These are phyloP conservation scores for Trichophyton benhamiae DNA, from an alignment of 2,329 filamentous ascomycete genomes.

Conservation along the genomic window DNA sequence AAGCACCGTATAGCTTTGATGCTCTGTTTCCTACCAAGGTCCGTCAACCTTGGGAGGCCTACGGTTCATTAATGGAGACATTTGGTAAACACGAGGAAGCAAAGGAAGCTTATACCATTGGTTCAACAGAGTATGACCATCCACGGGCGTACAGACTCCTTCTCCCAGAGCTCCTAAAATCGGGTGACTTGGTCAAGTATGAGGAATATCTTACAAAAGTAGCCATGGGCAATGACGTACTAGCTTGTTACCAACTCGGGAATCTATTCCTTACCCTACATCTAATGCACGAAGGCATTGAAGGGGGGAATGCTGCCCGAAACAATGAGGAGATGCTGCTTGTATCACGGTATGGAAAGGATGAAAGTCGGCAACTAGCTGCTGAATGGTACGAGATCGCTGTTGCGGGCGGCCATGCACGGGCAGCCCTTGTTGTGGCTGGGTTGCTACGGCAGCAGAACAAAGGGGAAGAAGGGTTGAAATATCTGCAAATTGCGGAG, in stretches of 20 bases:
- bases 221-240: slow-evolving; percentile 20
- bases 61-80: slow-evolving; percentile 16
- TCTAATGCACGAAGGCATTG: slow-evolving; percentile 9
- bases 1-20: neutral
- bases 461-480: slow-evolving; percentile 8
- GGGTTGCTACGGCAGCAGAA: slow-evolving; percentile 22
- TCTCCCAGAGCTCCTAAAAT: slow-evolving; percentile 17
- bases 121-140: slow-evolving; percentile 23
- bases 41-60: slow-evolving; percentile 21
- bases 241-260: slow-evolving; percentile 24
- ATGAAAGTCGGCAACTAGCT: slow-evolving; percentile 17
- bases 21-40: slow-evolving; percentile 4
- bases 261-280: slow-evolving; percentile 25
- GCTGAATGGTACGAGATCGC: slow-evolving; percentile 27
- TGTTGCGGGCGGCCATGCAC: slow-evolving; percentile 11
- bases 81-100: slow-evolving; percentile 11
- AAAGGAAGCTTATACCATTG: slow-evolving; percentile 18
- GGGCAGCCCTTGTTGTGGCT: slow-evolving; percentile 20
- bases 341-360: slow-evolving; percentile 2
- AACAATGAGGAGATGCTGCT: slow-evolving; percentile 1
- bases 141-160: slow-evolving; percentile 17
- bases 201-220: slow-evolving; percentile 26
- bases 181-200: slow-evolving; percentile 20
- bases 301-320: neutral
- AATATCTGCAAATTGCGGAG: slow-evolving; percentile 13